Percentiles rank a stretch among this genome's conserved stretches.
Evolutionary conservation across 2,329 filamentous ascomycete species (phyloP).

Genomic region (Ascochyta pisi): DNA sequence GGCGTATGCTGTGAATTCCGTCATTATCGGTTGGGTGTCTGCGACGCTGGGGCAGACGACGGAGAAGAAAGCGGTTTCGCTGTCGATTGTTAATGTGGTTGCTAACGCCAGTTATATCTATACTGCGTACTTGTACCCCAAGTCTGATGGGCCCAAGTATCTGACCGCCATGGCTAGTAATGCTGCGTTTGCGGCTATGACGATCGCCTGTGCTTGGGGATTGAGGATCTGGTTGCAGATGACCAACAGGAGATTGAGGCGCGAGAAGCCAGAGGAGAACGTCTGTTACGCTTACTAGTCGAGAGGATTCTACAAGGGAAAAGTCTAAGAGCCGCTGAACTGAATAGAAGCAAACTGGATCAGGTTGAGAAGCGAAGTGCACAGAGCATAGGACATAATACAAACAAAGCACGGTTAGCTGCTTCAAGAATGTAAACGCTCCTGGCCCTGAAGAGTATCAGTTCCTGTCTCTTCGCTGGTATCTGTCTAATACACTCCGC

Average conservation of each 20-base stretch:
- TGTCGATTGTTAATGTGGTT: slow-evolving; percentile 53
- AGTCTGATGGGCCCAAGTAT: slow-evolving; percentile 31
- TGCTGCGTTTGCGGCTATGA: slow-evolving; percentile 24
- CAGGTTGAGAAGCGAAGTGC: no score
- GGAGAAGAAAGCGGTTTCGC: slow-evolving; percentile 53
- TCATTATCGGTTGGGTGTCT: slow-evolving; percentile 52
- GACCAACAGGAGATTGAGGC: slow-evolving; percentile 20
- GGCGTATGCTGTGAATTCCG: slow-evolving; percentile 32
- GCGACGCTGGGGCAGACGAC: slow-evolving; percentile 51
- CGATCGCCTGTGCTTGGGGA: slow-evolving; percentile 25
- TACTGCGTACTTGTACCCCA: slow-evolving; percentile 50
- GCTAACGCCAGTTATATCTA: slow-evolving; percentile 51
- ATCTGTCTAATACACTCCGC: neutral
- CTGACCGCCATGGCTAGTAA: slow-evolving; percentile 33
- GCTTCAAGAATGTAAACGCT: neutral
- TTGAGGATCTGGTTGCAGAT: slow-evolving; percentile 25
- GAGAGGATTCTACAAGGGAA: neutral
- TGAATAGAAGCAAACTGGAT: neutral
- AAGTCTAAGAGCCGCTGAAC: no score
- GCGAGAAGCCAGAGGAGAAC: slow-evolving; percentile 16
- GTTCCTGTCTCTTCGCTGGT: neutral
- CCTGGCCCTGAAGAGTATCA: neutral
- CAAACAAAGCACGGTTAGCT: no score
- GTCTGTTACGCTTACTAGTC: slow-evolving; percentile 26
- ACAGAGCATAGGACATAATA: no score